A percentile compares a stretch with the other conserved stretches of the same genome.
Conservation (phyloP, 257 asterid genomes). For the Schizonepeta tenuifolia region DNA sequence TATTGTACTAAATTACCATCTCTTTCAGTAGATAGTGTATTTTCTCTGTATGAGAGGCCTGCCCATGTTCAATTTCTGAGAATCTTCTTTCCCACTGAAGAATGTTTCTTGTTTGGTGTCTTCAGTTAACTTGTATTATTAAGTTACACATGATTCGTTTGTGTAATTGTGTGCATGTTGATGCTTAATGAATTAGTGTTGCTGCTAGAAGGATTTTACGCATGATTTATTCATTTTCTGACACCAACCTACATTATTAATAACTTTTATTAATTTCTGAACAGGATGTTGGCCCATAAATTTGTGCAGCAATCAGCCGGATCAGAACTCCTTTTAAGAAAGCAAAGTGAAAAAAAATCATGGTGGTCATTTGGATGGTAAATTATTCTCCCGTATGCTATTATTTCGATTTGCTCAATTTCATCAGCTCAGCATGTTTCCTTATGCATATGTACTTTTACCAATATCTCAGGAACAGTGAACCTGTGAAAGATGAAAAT, state of each 20-base stretch:
- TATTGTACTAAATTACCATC: not conserved
- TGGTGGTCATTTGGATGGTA: conserved; percentile 99
- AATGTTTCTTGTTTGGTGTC: conserved; percentile 23
- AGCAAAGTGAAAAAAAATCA: conserved; percentile 65
- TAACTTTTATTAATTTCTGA: conserved; percentile 30
- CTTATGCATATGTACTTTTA: conserved; percentile 32
- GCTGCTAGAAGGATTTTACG: conserved; percentile 26
- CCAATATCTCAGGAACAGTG: conserved; percentile 60
- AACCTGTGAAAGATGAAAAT: conserved; percentile 68
- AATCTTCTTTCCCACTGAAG: not conserved
- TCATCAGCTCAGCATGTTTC: conserved; percentile 29
- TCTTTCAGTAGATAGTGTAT: conserved; percentile 13
- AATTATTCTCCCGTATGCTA: conserved; percentile 27
- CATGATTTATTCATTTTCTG: conserved; percentile 23
- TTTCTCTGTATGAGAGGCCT: conserved; percentile 10
- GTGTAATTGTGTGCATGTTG: conserved; percentile 10
- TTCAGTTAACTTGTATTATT: conserved; percentile 1
- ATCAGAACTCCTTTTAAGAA: conserved; percentile 56
- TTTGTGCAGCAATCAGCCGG: conserved; percentile 79
- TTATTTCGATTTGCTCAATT: conserved; percentile 26
- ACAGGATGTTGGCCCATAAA: conserved; percentile 98
- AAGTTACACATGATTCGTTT: not conserved
- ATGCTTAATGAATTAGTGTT: conserved; percentile 11
- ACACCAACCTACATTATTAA: conserved; percentile 12
- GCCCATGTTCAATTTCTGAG: conserved; percentile 6